These are phyloP conservation scores for Metarhizium sp. DNA, from an alignment of 2,329 filamentous ascomycete species.

Conservation along the genomic window DNA sequence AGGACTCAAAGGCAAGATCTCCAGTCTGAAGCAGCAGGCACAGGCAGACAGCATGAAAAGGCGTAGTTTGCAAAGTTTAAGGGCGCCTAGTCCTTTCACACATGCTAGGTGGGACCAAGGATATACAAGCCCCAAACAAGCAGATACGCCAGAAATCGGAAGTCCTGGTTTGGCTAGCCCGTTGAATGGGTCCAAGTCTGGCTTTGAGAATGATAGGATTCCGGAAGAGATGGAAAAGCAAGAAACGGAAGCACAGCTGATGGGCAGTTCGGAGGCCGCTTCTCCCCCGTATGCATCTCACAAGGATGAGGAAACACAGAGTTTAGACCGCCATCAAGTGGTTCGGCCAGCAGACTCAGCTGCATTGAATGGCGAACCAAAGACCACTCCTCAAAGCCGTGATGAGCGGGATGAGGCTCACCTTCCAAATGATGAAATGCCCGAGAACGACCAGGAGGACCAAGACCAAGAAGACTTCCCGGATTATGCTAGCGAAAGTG, in stretches of 20 bases:
- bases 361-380: background rate
- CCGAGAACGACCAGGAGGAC: slow-evolving; percentile 14
- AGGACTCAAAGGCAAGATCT: slow-evolving; percentile 77
- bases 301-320: background rate
- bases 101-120: slow-evolving; percentile 40
- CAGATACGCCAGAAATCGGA: slow-evolving; percentile 9
- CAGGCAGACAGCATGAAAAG: slow-evolving; percentile 71
- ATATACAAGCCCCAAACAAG: slow-evolving; percentile 10
- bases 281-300: background rate
- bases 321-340: background rate
- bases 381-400: background rate
- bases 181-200: background rate
- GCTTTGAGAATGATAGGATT: background rate
- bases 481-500: slow-evolving; percentile 48
- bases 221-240: background rate
- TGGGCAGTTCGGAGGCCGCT: background rate
- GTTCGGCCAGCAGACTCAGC: background rate
- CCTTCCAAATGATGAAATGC: slow-evolving; percentile 1
- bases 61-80: slow-evolving; percentile 64
- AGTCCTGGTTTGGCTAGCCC: background rate
- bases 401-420: background rate
- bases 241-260: slow-evolving; percentile 7
- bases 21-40: slow-evolving; percentile 66
- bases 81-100: slow-evolving; percentile 71
- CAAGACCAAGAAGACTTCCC: slow-evolving; percentile 1